Conservation (phyloP, 2,329 filamentous ascomycete species). For the Aspergillus eucalypticola region DNA sequence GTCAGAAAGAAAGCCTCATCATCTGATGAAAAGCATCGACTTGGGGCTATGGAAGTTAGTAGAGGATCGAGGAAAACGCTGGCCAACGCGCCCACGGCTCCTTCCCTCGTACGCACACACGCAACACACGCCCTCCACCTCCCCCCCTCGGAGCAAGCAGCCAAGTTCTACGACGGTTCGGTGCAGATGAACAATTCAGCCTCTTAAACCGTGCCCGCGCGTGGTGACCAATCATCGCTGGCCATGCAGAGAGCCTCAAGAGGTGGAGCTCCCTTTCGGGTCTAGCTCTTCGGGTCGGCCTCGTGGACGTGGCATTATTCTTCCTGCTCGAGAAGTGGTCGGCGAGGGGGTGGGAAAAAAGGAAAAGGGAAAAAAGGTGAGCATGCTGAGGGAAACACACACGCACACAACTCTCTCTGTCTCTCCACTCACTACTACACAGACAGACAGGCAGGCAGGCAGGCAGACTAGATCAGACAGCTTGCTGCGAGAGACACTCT, state of each 20-base stretch:
- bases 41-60: neutral
- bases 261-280: slow-evolving; percentile 16
- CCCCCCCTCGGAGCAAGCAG: neutral
- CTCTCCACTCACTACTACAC: too few relatives aligned
- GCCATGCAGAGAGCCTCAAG: slow-evolving; percentile 22
- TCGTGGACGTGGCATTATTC: slow-evolving; percentile 23
- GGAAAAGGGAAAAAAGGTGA: neutral
- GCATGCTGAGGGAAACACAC: neutral
- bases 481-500: too few relatives aligned
- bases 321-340: slow-evolving; percentile 7
- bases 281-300: slow-evolving; percentile 20
- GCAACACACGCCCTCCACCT: neutral
- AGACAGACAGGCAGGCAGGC: neutral
- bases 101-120: neutral
- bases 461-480: too few relatives aligned
- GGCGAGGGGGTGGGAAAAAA: neutral
- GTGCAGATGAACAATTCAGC: slow-evolving; percentile 27
- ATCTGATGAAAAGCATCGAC: neutral
- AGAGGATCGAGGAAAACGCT: neutral
- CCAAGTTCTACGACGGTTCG: slow-evolving; percentile 25
- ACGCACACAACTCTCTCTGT: too few relatives aligned
- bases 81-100: too few relatives aligned
- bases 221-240: slow-evolving; percentile 18
- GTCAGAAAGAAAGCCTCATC: neutral
- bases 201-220: slow-evolving; percentile 20